Evolutionary conservation across 2,329 filamentous ascomycete species (phyloP).

Genomic region (Cercospora sp.): DNA sequence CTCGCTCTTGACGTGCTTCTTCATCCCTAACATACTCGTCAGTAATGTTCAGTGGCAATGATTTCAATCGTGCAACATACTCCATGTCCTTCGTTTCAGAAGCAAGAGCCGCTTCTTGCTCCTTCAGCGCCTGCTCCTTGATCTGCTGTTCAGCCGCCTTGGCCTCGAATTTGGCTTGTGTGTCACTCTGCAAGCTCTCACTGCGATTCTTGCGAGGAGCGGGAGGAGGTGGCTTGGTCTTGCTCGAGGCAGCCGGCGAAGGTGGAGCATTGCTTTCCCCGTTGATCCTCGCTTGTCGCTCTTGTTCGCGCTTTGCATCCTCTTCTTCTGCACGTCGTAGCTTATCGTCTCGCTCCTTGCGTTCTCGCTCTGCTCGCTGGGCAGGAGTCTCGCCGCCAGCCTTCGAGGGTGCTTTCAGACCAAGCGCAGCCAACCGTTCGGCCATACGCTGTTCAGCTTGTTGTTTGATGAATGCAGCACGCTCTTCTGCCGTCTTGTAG

Average conservation of each 20-base stretch:
- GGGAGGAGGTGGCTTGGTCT: conserved; percentile 57
- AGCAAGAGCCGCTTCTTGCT: conserved; percentile 75
- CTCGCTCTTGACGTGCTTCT: conserved; percentile 73
- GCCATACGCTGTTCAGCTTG: conserved; percentile 97
- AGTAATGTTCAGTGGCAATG: conserved; percentile 26
- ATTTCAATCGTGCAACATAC: conserved; percentile 59
- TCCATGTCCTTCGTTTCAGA: conserved; percentile 73
- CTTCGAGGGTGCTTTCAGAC: conserved; percentile 80
- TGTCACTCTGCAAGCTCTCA: conserved; percentile 59
- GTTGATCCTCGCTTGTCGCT: conserved; percentile 78
- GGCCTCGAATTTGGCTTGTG: conserved; percentile 56
- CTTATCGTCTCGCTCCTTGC: conserved; percentile 81
- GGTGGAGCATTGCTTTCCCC: conserved; percentile 71
- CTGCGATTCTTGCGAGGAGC: conserved; percentile 70
- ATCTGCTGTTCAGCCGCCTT: conserved; percentile 61
- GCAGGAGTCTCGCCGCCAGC: conserved; percentile 71
- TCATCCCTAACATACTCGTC: conserved; percentile 60
- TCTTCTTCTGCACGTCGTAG: conserved; percentile 90
- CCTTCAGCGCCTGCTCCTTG: conserved; percentile 58
- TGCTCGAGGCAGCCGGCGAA: conserved; percentile 44
- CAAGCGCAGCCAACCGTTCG: conserved; percentile 88
- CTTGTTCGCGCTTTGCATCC: conserved; percentile 82
- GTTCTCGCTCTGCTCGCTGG: conserved; percentile 86
- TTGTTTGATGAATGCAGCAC: conserved; percentile 93
- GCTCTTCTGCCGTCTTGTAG: conserved; percentile 88